Conservation (phyloP, 2,329 filamentous ascomycete genomes). For the Capronia americana region DNA sequence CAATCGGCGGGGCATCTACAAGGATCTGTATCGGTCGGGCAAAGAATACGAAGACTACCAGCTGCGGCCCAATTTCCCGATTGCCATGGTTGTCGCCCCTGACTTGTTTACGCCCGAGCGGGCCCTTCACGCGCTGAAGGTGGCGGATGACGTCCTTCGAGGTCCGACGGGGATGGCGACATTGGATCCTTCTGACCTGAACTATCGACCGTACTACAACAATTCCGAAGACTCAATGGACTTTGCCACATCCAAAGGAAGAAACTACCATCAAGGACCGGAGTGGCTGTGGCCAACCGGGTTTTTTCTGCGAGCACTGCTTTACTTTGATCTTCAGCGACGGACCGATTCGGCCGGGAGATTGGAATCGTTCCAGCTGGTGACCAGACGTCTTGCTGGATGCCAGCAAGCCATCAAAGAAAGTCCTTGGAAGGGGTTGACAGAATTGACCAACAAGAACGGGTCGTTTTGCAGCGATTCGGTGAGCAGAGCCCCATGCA, state of each 20-base stretch:
- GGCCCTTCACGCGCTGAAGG: conserved; percentile 77
- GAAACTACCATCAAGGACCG: conserved; percentile 97
- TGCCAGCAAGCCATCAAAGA: conserved; percentile 84
- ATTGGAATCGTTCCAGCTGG: conserved; percentile 91
- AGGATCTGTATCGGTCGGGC: conserved; percentile 90
- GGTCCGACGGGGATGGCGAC: conserved; percentile 96
- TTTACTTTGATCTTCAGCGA: conserved; percentile 85
- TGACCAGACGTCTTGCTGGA: conserved; percentile 78
- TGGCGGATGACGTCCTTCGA: conserved; percentile 79
- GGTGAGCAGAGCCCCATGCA: conserved; percentile 60
- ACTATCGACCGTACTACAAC: conserved; percentile 93
- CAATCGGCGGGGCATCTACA: conserved; percentile 96
- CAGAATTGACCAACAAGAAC: conserved; percentile 90
- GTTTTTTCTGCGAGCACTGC: conserved; percentile 88
- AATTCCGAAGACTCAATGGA: conserved; percentile 93
- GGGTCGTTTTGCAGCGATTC: conserved; percentile 86
- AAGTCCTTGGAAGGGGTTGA: conserved; percentile 86
- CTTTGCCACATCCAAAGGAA: conserved; percentile 89
- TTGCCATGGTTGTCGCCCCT: conserved; percentile 93
- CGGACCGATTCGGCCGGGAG: conserved; percentile 70
- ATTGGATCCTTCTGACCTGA: conserved; percentile 86
- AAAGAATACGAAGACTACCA: conserved; percentile 99
- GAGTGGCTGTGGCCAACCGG: conserved; percentile 99
- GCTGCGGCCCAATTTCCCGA: conserved; percentile 89
- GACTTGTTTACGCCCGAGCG: conserved; percentile 81